phyloP scores from a whole-genome alignment of 352 stramenopile genomes.

The Pythium angustatum region DNA sequence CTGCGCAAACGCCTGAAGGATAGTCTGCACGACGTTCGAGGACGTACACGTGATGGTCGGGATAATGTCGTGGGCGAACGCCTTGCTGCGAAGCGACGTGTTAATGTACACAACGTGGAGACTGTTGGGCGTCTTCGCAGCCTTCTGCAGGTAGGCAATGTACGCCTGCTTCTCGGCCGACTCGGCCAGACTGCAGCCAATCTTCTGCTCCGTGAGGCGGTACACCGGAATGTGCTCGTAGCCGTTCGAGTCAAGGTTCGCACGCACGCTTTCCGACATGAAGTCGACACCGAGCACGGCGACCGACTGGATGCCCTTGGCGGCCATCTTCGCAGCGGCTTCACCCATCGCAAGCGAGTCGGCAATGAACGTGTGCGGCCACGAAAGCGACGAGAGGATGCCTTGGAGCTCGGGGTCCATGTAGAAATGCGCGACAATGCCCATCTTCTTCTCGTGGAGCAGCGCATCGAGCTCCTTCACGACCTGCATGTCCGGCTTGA shows the following conservation, averaged over 20 bases:
- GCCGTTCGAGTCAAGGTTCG: constrained; percentile 93
- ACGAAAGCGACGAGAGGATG: constrained; percentile 79
- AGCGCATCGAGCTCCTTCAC: constrained; percentile 87
- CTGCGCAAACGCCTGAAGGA: constrained; percentile 93
- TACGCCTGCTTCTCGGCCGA: constrained; percentile 93
- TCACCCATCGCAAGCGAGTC: constrained; percentile 98
- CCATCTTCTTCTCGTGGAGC: constrained; percentile 92
- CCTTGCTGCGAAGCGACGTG: constrained; percentile 96
- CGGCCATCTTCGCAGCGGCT: constrained; percentile 94
- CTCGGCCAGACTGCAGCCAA: constrained; percentile 95
- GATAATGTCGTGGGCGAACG: constrained; percentile 90
- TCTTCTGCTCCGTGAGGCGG: constrained; percentile 88
- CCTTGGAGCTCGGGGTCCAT: constrained; percentile 98
- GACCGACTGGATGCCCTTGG: constrained; percentile 87
- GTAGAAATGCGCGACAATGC: constrained; percentile 98
- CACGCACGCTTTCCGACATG: constrained; percentile 96
- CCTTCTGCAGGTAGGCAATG: constrained; percentile 91
- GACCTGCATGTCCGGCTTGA: constrained; percentile 80
- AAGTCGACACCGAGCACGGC: constrained; percentile 97
- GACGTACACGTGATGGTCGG: constrained; percentile 97
- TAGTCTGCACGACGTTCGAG: constrained; percentile 96
- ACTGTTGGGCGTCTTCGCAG: constrained; percentile 83
- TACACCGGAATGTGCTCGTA: constrained; percentile 94
- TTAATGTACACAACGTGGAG: constrained; percentile 99
- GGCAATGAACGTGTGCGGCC: constrained; percentile 93